phyloP scores from a whole-genome alignment of 2,329 filamentous ascomycete genomes.

The Dichotomopilus funicola region DNA sequence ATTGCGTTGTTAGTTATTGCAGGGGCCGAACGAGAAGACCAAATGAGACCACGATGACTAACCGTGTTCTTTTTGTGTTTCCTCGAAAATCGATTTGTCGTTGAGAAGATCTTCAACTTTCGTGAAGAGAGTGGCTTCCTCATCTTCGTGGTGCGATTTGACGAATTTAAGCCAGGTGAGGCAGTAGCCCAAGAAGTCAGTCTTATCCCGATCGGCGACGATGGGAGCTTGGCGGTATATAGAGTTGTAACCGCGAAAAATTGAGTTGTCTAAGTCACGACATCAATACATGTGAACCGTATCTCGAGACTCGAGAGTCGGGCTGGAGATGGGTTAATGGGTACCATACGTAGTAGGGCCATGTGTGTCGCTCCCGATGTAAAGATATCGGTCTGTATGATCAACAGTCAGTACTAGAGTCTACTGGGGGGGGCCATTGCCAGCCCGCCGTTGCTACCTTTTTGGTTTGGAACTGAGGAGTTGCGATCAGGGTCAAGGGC shows the following conservation, averaged over 20 bases:
- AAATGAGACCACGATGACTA: slow-evolving; percentile 13
- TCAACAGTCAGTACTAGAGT: background rate
- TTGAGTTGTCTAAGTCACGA: slow-evolving; percentile 43
- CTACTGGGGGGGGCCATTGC: background rate
- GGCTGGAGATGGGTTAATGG: background rate
- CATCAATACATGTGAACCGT: slow-evolving; percentile 20
- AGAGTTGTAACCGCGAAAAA: slow-evolving; percentile 58
- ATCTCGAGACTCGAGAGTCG: background rate
- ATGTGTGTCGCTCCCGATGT: slow-evolving; percentile 55
- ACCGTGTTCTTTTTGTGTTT: slow-evolving; percentile 52
- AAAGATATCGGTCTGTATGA: slow-evolving; percentile 47
- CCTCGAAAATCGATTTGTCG: slow-evolving; percentile 45
- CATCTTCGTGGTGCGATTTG: slow-evolving; percentile 54
- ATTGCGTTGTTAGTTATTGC: background rate
- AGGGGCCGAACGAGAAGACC: too few relatives aligned
- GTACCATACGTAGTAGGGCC: slow-evolving; percentile 38
- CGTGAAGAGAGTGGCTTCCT: slow-evolving; percentile 51
- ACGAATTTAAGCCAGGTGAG: slow-evolving; percentile 55
- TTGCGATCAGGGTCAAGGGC: slow-evolving; percentile 48
- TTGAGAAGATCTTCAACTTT: slow-evolving; percentile 46
- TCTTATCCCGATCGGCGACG: slow-evolving; percentile 44
- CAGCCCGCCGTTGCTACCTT: slow-evolving; percentile 32
- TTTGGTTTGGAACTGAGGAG: slow-evolving; percentile 46
- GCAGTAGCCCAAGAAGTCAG: slow-evolving; percentile 52
- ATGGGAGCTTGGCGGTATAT: slow-evolving; percentile 54